Evolutionary conservation across 371 early-diverging fungal species (phyloP), one percentile per base, ranked within the genome.

Genomic region (Lichtheimia ornata): DNA sequence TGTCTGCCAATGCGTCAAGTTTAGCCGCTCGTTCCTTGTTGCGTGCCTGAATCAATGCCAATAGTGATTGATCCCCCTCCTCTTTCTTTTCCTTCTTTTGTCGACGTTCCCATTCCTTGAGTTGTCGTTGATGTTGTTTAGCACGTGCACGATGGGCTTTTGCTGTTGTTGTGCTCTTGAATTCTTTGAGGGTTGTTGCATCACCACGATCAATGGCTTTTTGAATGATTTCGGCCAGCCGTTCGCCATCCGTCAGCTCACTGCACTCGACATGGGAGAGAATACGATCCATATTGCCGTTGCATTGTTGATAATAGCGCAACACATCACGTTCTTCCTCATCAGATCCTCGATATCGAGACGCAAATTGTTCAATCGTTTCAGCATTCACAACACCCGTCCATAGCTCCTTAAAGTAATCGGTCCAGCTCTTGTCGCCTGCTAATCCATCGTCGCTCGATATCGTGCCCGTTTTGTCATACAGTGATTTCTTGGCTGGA

Each of bases 361-460:
- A 45, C 0, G 70, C 70, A 63, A 92, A 92, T 53, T 86, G 85
- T 41, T 84, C 87, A 66, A 97, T 93, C 2, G 90, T 84, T 43
- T 86, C 80, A n/a, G 85, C 83, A 54, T 76, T 90, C 17, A 95
- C 93, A 4, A 88, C 71, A 15, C 92, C 92, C 0, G 81, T 67
- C 89, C 91, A 97, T 35, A 95, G 80, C 41, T 91, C 89, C 47
- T 86, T 77, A 70, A 94, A 97, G 64, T 89, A 96, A 13, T 85
- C 91, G 58, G 83, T 86, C 94, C 92, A 94, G 53, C 88, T 87
- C 57, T 83, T 75, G 27, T 87, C 84, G 6, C 77, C 82, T 40
- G 86, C 84, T 51, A 74, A 69, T 47, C 18, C 47, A 51, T 71
- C 72, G 5, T 75, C 77, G 14, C 61, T 77, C 66, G 54, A 69